Conservation (phyloP, 1,139 yeast genomes). For the Candida pseudoviswanathii region DNA sequence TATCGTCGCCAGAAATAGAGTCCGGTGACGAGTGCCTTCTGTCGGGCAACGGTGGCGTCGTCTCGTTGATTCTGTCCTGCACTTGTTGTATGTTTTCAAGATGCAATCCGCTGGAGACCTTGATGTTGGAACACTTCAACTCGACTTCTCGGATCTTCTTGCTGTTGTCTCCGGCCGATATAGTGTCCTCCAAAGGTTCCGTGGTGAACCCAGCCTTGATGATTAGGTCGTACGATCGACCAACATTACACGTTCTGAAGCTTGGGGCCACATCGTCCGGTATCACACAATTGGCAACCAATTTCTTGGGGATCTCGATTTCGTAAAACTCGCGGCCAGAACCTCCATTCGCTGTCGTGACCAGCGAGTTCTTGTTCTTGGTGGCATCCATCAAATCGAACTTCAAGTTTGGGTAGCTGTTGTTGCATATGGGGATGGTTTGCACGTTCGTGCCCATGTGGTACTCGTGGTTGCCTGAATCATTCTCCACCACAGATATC, state of each 20-base stretch:
- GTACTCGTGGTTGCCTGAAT: conserved; percentile 25
- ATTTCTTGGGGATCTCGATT: conserved; percentile 46
- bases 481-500: conserved; percentile 39
- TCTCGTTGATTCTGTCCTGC: conserved; percentile 6
- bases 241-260: conserved; percentile 59
- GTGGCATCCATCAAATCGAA: conserved; percentile 44
- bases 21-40: conserved; percentile 6
- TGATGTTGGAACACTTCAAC: conserved; percentile 38
- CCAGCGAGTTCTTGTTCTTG: conserved; percentile 28
- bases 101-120: conserved; percentile 45
- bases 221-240: conserved; percentile 47
- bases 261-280: conserved; percentile 57
- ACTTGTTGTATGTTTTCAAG: conserved; percentile 26
- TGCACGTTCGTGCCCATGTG: conserved; percentile 36
- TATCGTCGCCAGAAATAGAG: neutral
- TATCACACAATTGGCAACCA: conserved; percentile 42
- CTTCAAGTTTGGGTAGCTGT: conserved; percentile 35
- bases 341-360: conserved; percentile 14
- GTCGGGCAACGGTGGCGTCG: conserved; percentile 4
- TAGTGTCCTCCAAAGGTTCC: conserved; percentile 26
- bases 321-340: conserved; percentile 33
- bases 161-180: conserved; percentile 21
- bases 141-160: conserved; percentile 32
- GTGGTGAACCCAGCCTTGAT: conserved; percentile 50
- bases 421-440: conserved; percentile 31